phyloP scores from a whole-genome alignment of 805 yeast species.

The Sungouiozyma ichnusensis region DNA sequence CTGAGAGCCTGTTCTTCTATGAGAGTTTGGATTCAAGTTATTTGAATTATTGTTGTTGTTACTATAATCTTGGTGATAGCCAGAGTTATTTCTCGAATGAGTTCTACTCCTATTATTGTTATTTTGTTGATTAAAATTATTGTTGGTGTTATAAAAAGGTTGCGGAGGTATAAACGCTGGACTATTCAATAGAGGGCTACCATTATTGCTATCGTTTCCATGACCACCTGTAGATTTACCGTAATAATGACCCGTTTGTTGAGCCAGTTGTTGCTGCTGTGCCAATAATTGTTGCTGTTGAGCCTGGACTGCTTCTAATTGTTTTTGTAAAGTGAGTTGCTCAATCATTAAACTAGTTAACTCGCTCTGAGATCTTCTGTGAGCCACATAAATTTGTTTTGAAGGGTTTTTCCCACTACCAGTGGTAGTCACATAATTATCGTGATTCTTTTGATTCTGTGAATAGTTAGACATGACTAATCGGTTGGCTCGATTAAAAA shows the following conservation, averaged over 20 bases:
- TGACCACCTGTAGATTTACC: constrained; percentile 4
- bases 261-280: constrained; percentile 37
- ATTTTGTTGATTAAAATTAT: constrained; percentile 2
- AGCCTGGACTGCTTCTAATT: constrained; percentile 80
- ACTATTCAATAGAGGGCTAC: constrained; percentile 5
- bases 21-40: constrained; percentile 20
- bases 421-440: constrained; percentile 22
- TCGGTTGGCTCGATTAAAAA: too few relatives aligned
- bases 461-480: neutral
- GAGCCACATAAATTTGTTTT: constrained; percentile 82
- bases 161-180: constrained; percentile 14
- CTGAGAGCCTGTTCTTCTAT: constrained; percentile 40
- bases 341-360: constrained; percentile 88
- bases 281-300: constrained; percentile 72
- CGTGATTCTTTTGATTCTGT: constrained; percentile 7
- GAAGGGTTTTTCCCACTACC: constrained; percentile 35
- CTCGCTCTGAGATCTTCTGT: constrained; percentile 92
- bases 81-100: constrained; percentile 30
- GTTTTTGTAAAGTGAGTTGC: constrained; percentile 79
- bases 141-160: constrained; percentile 17
- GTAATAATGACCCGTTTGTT: constrained; percentile 42
- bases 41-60: constrained; percentile 7
- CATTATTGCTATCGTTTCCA: constrained; percentile 8
- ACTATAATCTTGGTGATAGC: constrained; percentile 18
- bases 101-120: constrained; percentile 24